These are phyloP conservation scores for Curvularia sp. DNA, from an alignment of 2,329 filamentous ascomycete species.

Conservation along the genomic window DNA sequence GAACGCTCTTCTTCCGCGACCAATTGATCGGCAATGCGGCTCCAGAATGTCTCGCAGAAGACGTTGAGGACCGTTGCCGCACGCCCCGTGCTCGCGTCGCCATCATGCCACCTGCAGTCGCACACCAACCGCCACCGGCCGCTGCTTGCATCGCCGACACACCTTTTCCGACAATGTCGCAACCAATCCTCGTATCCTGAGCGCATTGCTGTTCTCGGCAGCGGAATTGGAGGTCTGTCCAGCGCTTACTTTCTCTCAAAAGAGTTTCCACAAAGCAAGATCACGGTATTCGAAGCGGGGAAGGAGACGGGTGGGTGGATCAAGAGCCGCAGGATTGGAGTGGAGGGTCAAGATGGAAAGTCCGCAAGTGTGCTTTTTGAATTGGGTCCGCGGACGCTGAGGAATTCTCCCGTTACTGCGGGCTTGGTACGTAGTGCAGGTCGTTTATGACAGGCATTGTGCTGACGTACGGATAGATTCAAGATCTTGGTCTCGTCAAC, in stretches of 20 bases:
- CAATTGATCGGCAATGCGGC: slow-evolving; percentile 47
- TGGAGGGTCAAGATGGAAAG: slow-evolving; percentile 59
- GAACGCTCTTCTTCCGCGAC: slow-evolving; percentile 10
- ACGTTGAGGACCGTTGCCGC: slow-evolving; percentile 38
- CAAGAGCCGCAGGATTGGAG: slow-evolving; percentile 67
- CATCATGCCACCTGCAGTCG: slow-evolving; percentile 15
- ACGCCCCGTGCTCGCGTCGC: slow-evolving; percentile 29
- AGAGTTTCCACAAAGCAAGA: slow-evolving; percentile 69
- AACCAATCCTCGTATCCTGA: slow-evolving; percentile 37
- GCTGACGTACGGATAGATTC: slow-evolving; percentile 56
- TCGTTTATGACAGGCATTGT: not conserved
- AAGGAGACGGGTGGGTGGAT: slow-evolving; percentile 84
- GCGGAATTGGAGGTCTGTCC: slow-evolving; percentile 60
- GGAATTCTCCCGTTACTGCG: slow-evolving; percentile 71
- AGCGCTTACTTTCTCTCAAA: slow-evolving; percentile 73
- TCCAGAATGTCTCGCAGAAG: slow-evolving; percentile 45
- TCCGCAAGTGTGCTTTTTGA: slow-evolving; percentile 72
- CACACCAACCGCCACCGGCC: slow-evolving; percentile 11
- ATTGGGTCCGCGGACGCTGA: slow-evolving; percentile 79
- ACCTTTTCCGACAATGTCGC: slow-evolving; percentile 24
- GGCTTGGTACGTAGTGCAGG: slow-evolving; percentile 66
- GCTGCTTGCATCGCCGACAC: slow-evolving; percentile 28
- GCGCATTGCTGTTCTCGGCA: slow-evolving; percentile 59
- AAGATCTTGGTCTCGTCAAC: slow-evolving; percentile 62
- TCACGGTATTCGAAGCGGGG: slow-evolving; percentile 82